Evolutionary conservation across 2,329 filamentous ascomycete genomes (phyloP), one percentile per base, ranked within the genome.

Genomic region (Ascosphaera pollenicola): DNA sequence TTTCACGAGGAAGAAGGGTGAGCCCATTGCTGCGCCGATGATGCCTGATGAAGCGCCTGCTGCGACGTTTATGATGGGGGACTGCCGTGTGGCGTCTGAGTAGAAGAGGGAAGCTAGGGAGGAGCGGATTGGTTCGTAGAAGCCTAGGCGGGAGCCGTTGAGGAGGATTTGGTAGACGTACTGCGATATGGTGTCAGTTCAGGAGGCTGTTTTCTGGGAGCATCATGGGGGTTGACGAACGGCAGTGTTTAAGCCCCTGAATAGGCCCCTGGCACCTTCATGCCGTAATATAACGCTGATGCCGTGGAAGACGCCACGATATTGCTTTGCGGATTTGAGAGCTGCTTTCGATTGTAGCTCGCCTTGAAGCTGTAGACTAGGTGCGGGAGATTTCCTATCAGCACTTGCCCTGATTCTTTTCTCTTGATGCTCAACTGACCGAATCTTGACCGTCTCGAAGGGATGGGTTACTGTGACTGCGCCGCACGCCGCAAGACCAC

Each of bases 361-460:
- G 58, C 89, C 89, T 60, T 98, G 89, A 40, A 98, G 61, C 64
- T 98, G 89, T 70, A 98, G 75, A 52, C 83, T 85, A 56, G 42
- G 30, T 15, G 13, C 32, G 8, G 45, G 54, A 44, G 54, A 48
- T 43, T 37, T 37, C 17, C 26, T 19, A 16, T 38, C 31, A 39
- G 26, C 35, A 30, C 28, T 7, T 24, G 15, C 13, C 8, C 18
- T 6, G 26, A 19, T n/a, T n/a, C 37, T n/a, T 8, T 5, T 35
- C 10, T 16, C 17, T 8, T 30, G 5, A 21, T 10, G 21, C 3
- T 15, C 34, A 11, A 54, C 67, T 54, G 66, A 85, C 78, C 85
- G 80, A 55, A 95, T 95, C 71, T 98, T 98, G 57, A 98, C 84
- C 10, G 87, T 95, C 63, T 98, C 89, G 63, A 95, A 95, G 41